Evolutionary conservation across 75 land plant species (phyloP), one percentile per base, ranked within the genome.

Genomic region (Pinus taeda): DNA sequence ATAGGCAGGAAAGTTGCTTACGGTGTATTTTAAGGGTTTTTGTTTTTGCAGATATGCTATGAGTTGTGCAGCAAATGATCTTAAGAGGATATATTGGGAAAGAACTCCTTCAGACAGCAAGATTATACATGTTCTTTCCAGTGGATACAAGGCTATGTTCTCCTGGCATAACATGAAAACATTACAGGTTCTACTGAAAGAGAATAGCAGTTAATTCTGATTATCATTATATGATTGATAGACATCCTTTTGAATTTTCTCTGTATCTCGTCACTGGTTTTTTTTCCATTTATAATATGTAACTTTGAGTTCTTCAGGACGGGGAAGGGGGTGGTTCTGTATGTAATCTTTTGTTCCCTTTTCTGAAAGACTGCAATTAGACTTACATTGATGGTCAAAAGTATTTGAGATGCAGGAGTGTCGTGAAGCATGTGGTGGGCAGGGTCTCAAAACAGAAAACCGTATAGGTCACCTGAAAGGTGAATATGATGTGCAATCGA

Each of bases 401-500:
- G 11, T 39, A 64, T 39, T 74, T 75, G 56, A 61, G 18, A 37
- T 59, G 75, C 77, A 95, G 98, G 98, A 95, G 78, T 95, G 98
- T 61, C 97, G 98, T 70, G 98, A 95, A 81, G 97, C 98, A 36
- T 95, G 98, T 87, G 98, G 98, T 58, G 98, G 97, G 4, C 98
- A 95, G 84, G 98, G 98, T n/a, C 66, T 94, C 74, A 95, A 93
- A 84, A 88, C 97, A 30, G 97, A 94, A 74, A 95, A 95, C 78
- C 88, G 91, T 20, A 80, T 95, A 71, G 95, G 98, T 8, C 85
- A 90, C 30, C 78, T 92, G 22, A 92, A 84, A 82, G 85, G 91
- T 55, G 98, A 95, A 76, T 89, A 79, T 83, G 98, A 95, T 80
- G 98, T 95, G 56, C 98, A 93, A 78, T 89, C 85, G 3, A 95